A percentile compares a stretch with the other conserved stretches of the same genome.
Evolutionary conservation across 2,329 filamentous ascomycete genomes (phyloP).

Genomic region (Chaetomiaceae sp.): DNA sequence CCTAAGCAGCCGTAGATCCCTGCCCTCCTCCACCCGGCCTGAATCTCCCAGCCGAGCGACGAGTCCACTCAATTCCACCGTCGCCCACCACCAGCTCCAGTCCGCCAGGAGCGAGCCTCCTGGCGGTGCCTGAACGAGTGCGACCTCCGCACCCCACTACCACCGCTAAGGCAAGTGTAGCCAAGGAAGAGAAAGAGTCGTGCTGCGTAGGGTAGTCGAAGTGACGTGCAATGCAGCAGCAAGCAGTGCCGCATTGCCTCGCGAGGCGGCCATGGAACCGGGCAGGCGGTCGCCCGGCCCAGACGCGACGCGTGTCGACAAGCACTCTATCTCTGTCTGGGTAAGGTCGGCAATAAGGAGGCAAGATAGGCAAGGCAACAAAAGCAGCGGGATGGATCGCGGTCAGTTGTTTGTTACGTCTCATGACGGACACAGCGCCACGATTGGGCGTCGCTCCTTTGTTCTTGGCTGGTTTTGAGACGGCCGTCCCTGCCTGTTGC

Average conservation of each 20-base stretch:
- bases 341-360: too few relatives aligned
- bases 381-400: too few relatives aligned
- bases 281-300: slow-evolving; percentile 1
- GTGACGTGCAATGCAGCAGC: slow-evolving; percentile 6
- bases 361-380: too few relatives aligned
- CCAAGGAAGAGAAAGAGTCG: slow-evolving; percentile 4
- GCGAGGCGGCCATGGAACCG: slow-evolving; percentile 12
- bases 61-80: slow-evolving; percentile 26
- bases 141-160: slow-evolving; percentile 22
- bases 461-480: slow-evolving; percentile 21
- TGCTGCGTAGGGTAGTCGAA: not conserved
- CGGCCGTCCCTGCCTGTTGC: slow-evolving; percentile 19
- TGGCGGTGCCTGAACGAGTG: slow-evolving; percentile 24
- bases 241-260: not conserved
- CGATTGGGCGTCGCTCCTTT: slow-evolving; percentile 17
- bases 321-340: too few relatives aligned
- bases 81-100: slow-evolving; percentile 25
- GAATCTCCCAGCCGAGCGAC: slow-evolving; percentile 29
- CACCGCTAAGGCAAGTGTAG: slow-evolving; percentile 3
- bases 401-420: too few relatives aligned
- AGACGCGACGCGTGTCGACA: slow-evolving; percentile 4
- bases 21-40: slow-evolving; percentile 28
- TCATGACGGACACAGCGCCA: slow-evolving; percentile 5
- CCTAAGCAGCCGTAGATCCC: slow-evolving; percentile 27
- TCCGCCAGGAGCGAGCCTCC: slow-evolving; percentile 14